Evolutionary conservation across 73 alveolate species (phyloP).

Genomic region (Stentor coeruleus): DNA sequence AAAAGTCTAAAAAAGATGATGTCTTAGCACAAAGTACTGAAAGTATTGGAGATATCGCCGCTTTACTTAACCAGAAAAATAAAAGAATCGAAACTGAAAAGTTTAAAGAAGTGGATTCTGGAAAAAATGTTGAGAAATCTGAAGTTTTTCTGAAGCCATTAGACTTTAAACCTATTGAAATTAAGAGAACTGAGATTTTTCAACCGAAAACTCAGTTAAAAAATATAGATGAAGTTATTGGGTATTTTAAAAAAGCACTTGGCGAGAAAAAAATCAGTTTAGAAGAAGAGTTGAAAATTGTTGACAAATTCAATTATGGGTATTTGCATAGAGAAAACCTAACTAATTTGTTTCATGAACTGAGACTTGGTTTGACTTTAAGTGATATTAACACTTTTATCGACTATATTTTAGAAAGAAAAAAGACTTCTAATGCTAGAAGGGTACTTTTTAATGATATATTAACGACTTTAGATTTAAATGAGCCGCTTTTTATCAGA

Average conservation of each 20-base stretch:
- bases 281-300: conserved; percentile 26
- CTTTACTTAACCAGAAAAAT: not conserved
- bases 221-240: not conserved
- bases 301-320: not conserved
- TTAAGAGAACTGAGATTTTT: not conserved
- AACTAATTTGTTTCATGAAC: conserved; percentile 1
- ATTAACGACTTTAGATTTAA: not conserved
- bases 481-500: not conserved
- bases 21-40: conserved; percentile 8
- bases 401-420: not conserved
- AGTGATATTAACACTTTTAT: not conserved
- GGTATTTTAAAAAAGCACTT: not conserved
- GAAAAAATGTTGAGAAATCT: not conserved
- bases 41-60: conserved; percentile 28
- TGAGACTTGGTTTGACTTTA: not conserved
- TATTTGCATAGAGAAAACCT: conserved; percentile 12
- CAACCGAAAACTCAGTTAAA: not conserved
- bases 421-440: not conserved
- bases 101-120: not conserved
- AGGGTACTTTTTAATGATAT: conserved; percentile 1
- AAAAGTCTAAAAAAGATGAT: not conserved
- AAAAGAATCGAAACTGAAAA: not conserved
- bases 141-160: no score
- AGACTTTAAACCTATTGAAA: no score
- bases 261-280: not conserved